Conservation (phyloP, 2,329 filamentous ascomycete genomes). For the Exophiala alcalophila region DNA sequence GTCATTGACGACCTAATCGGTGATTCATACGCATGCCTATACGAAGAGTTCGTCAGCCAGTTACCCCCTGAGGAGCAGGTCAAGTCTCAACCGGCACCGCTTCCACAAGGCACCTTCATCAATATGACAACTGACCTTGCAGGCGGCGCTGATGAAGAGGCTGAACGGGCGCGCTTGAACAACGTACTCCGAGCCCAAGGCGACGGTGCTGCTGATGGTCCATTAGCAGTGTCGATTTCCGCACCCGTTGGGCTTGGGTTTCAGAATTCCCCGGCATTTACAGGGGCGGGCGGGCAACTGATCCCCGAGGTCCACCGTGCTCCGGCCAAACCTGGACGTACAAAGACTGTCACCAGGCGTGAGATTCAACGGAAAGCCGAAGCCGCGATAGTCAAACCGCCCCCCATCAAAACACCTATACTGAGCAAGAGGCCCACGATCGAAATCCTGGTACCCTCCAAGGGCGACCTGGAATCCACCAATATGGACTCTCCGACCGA, state of each 20-base stretch:
- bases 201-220: constrained; percentile 25
- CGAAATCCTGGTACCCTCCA: constrained; percentile 30
- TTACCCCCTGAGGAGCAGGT: constrained; percentile 28
- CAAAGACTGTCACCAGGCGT: constrained; percentile 58
- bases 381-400: constrained; percentile 48
- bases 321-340: constrained; percentile 37
- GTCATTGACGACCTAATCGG: constrained; percentile 91
- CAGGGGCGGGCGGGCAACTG: constrained; percentile 9
- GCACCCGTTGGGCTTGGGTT: constrained; percentile 29
- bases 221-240: constrained; percentile 19
- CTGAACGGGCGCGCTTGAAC: constrained; percentile 48
- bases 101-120: constrained; percentile 29
- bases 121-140: constrained; percentile 39
- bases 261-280: constrained; percentile 11
- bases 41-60: constrained; percentile 59
- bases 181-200: constrained; percentile 43
- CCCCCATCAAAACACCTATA: constrained; percentile 35
- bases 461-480: not conserved
- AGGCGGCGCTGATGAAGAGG: constrained; percentile 42
- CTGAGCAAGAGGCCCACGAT: constrained; percentile 26
- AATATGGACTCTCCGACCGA: constrained; percentile 43
- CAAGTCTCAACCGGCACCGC: constrained; percentile 10
- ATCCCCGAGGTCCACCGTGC: constrained; percentile 15
- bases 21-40: constrained; percentile 80
- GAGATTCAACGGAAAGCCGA: constrained; percentile 61